Percentiles rank a stretch among this genome's conserved stretches.
Conservation (phyloP, 768 basidiomycete genomes). For the Exidia glandulosa region DNA sequence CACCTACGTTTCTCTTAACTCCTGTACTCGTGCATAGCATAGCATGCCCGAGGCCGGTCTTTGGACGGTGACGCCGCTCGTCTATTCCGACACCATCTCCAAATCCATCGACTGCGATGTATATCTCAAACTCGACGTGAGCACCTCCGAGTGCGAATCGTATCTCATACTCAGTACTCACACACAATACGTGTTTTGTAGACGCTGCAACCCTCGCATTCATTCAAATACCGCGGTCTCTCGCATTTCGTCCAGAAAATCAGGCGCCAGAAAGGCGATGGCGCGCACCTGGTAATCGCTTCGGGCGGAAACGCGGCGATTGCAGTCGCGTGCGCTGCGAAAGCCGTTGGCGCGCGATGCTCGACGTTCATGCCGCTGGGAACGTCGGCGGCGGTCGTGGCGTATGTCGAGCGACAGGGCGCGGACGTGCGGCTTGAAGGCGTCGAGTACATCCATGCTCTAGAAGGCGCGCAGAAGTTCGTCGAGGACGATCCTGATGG, state of each 20-base stretch:
- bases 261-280: slow-evolving; percentile 37
- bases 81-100: slow-evolving; percentile 51
- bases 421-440: slow-evolving; percentile 53
- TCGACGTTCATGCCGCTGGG: slow-evolving; percentile 57
- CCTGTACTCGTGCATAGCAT: too few relatives aligned
- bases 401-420: slow-evolving; percentile 37
- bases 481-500: slow-evolving; percentile 35
- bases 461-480: slow-evolving; percentile 36
- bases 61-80: slow-evolving; percentile 56
- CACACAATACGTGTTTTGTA: slow-evolving; percentile 15
- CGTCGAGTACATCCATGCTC: slow-evolving; percentile 45
- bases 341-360: slow-evolving; percentile 42
- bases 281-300: slow-evolving; percentile 54
- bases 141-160: slow-evolving; percentile 3
- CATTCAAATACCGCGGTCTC: slow-evolving; percentile 69
- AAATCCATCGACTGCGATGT: slow-evolving; percentile 36
- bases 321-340: slow-evolving; percentile 55
- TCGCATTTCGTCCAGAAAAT: slow-evolving; percentile 48
- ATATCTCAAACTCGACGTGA: slow-evolving; percentile 66
- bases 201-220: slow-evolving; percentile 63
- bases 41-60: too few relatives aligned
- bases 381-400: slow-evolving; percentile 9
- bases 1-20: too few relatives aligned
- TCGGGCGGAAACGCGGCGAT: slow-evolving; percentile 78
- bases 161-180: not conserved